These are phyloP conservation scores for Penicillium verrucosum DNA, from an alignment of 2,329 filamentous ascomycete species.

Conservation along the genomic window DNA sequence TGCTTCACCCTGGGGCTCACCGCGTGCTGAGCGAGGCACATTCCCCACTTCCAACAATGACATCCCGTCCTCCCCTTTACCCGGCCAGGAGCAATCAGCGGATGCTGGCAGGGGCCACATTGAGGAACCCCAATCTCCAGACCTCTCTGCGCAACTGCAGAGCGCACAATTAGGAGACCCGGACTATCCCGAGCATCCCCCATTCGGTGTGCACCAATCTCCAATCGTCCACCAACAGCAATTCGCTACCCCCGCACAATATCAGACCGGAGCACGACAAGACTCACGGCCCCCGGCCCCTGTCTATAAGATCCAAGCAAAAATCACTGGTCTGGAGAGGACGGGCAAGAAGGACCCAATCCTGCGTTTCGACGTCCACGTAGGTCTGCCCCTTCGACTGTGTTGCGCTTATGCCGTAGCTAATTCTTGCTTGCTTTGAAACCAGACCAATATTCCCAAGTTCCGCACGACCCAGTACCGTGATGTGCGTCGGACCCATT, in stretches of 20 bases:
- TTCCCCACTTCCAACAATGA: slow-evolving; percentile 38
- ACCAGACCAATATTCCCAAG: slow-evolving; percentile 93
- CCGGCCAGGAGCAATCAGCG: slow-evolving; percentile 36
- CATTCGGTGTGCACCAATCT: slow-evolving; percentile 38
- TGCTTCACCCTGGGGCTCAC: slow-evolving; percentile 63
- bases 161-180: slow-evolving; percentile 40
- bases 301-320: slow-evolving; percentile 83
- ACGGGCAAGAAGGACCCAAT: slow-evolving; percentile 95
- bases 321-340: slow-evolving; percentile 89
- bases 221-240: slow-evolving; percentile 41
- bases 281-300: slow-evolving; percentile 53
- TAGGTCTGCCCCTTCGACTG: slow-evolving; percentile 49
- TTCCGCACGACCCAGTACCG: slow-evolving; percentile 98
- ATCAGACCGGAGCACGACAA: slow-evolving; percentile 43
- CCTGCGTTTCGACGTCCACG: slow-evolving; percentile 91
- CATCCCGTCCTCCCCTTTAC: slow-evolving; percentile 42
- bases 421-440: slow-evolving; percentile 1
- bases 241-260: slow-evolving; percentile 46
- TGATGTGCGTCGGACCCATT: slow-evolving; percentile 91
- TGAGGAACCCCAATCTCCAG: slow-evolving; percentile 40
- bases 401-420: slow-evolving; percentile 3
- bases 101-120: slow-evolving; percentile 23
- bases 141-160: slow-evolving; percentile 44
- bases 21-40: slow-evolving; percentile 48
- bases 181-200: slow-evolving; percentile 35